Base-by-base conservation (phyloP, 208 protist species). In the Phytomonas sp. region DNA sequence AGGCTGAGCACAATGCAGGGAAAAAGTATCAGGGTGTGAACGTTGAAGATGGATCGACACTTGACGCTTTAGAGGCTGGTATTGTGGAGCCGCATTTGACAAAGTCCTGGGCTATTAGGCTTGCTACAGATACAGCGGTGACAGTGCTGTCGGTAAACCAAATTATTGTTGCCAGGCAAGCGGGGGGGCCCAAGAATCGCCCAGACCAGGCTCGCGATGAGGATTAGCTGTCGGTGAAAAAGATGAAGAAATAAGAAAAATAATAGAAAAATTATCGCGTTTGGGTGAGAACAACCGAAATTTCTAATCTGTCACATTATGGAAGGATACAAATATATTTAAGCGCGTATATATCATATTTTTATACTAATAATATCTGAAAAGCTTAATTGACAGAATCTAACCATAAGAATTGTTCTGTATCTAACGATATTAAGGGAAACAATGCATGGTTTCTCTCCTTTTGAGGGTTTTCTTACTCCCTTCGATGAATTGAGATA, bases 151-250 rank as follows among this genome's bases (percentile, higher is more conserved):
- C 82, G 17, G 86, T 97, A 31, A 94, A 95, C 72, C 89, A 97
- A 82, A 99, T 99, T 74, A 99, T 99, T 79, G 98, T 99, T 82
- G 79, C 95, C n/a, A 98, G 98, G 82, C 95, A 96, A 70, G 97
- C 98, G 13, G 98, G 98, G 64, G 98, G 97, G 31, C 97, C 97
- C 20, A 99, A 98, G 85, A 83, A 84, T 61, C 90, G 86, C 68
- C 79, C 83, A 11, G 89, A 92, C 65, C 86, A 94, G 67, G 90
- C 89, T 5, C 83, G 89, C 56, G 93, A 97, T 64, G 93, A 82
- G n/a, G 80, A 89, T 53, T 85, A 75, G 26, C 9, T 62, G 68
- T 60, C 33, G 28, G 37, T n/a, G 68, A 31, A n/a, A 63, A 33
- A 28, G 40, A 66, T 1, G 59, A 17, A 7, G n/a, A 53, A 46